Percentiles rank a stretch among this genome's conserved stretches.
Evolutionary conservation across 192 early-diverging fungal genomes (phyloP).

Genomic region (Coemansia biformis): DNA sequence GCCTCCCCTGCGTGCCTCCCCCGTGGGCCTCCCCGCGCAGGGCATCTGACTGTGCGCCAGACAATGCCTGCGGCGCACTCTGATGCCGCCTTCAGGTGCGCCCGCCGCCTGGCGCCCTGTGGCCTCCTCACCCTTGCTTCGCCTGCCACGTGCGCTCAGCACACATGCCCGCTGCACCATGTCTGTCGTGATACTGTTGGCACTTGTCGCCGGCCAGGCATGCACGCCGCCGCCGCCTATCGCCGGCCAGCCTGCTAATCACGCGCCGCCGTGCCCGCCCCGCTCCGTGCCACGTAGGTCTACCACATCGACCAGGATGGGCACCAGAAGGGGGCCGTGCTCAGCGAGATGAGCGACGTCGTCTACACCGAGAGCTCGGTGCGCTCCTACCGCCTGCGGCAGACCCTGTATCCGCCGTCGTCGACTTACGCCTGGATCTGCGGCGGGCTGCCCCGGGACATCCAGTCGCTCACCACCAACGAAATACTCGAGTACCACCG

Average conservation of each 20-base stretch:
- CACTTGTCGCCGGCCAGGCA: too few relatives aligned
- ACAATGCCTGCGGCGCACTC: neutral
- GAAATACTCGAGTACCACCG: slow-evolving; percentile 71
- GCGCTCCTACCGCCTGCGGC: slow-evolving; percentile 30
- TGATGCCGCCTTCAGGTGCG: too few relatives aligned
- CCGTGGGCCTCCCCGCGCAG: too few relatives aligned
- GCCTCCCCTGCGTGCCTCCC: too few relatives aligned
- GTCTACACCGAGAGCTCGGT: slow-evolving; percentile 71
- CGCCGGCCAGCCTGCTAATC: neutral
- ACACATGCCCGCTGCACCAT: too few relatives aligned
- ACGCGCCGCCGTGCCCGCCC: neutral
- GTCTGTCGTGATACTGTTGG: too few relatives aligned
- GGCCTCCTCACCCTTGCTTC: neutral
- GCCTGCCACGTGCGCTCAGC: too few relatives aligned
- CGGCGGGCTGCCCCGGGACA: slow-evolving; percentile 70
- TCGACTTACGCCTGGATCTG: slow-evolving; percentile 72
- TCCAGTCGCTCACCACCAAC: slow-evolving; percentile 63
- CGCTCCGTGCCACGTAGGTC: slow-evolving; percentile 17
- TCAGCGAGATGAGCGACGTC: slow-evolving; percentile 72
- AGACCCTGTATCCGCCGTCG: slow-evolving; percentile 49
- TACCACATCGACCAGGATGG: slow-evolving; percentile 73
- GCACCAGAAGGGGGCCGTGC: slow-evolving; percentile 74
- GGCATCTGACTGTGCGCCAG: neutral
- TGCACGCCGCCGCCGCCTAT: too few relatives aligned
- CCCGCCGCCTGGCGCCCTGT: too few relatives aligned